Percentiles rank a stretch among this genome's conserved stretches.
These are phyloP conservation scores for Tuber magnatum DNA, from an alignment of 495 filamentous ascomycete species.

Conservation along the genomic window DNA sequence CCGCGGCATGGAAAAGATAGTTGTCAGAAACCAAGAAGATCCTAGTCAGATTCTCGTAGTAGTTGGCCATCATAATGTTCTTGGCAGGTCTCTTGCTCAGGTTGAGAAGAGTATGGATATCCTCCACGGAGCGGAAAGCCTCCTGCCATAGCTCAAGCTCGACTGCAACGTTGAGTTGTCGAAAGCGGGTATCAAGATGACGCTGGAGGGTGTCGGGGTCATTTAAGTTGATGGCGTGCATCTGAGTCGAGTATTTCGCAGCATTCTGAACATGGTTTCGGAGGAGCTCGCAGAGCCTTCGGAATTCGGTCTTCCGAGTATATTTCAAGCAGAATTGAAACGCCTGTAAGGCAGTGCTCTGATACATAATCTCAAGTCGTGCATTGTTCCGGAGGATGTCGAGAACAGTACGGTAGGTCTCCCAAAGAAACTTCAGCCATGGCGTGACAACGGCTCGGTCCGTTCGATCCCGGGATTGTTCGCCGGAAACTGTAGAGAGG, in stretches of 20 bases:
- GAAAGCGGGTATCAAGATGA: conserved; percentile 94
- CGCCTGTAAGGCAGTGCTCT: conserved; percentile 92
- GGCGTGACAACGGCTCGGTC: conserved; percentile 96
- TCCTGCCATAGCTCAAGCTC: conserved; percentile 99
- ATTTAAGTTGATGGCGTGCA: conserved; percentile 98
- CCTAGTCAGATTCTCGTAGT: conserved; percentile 96
- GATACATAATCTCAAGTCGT: conserved; percentile 92
- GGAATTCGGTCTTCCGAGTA: conserved; percentile 97
- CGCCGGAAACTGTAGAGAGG: conserved; percentile 92
- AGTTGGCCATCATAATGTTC: conserved; percentile 99
- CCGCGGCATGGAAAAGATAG: conserved; percentile 97
- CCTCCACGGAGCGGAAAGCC: conserved; percentile 96
- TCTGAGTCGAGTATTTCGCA: conserved; percentile 96
- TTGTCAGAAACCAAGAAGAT: conserved; percentile 99
- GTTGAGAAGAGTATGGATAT: conserved; percentile 97
- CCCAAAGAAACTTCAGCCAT: conserved; percentile 99
- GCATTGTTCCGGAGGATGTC: conserved; percentile 99
- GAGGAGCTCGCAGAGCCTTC: conserved; percentile 91
- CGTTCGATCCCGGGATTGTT: conserved; percentile 92
- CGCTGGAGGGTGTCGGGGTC: conserved; percentile 95
- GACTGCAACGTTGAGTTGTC: conserved; percentile 95
- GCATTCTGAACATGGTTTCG: conserved; percentile 98
- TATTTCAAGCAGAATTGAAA: conserved; percentile 99
- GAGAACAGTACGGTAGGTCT: conserved; percentile 97
- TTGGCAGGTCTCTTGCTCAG: conserved; percentile 98